These are phyloP conservation scores for Paraphoma chrysanthemicola DNA, from an alignment of 2,329 filamentous ascomycete genomes.

Conservation along the genomic window DNA sequence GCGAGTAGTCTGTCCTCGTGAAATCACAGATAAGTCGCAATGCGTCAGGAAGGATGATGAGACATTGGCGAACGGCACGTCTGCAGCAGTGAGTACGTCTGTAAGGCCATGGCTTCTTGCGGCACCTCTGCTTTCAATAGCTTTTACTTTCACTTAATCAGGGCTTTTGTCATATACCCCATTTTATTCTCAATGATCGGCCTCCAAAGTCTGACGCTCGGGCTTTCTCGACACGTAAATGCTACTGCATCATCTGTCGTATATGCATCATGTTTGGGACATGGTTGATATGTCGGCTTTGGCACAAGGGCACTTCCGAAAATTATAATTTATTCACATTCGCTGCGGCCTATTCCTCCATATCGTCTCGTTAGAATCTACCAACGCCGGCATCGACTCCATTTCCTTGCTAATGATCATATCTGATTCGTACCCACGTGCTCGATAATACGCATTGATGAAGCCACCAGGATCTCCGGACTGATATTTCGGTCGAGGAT, in stretches of 20 bases:
- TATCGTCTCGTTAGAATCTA: not conserved
- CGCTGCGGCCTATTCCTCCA: conserved; percentile 12
- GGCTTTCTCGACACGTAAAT: too few relatives aligned
- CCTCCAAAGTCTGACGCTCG: too few relatives aligned
- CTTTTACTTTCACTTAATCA: too few relatives aligned
- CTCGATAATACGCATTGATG: not conserved
- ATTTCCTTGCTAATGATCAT: not conserved
- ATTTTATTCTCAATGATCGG: too few relatives aligned
- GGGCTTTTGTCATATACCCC: too few relatives aligned
- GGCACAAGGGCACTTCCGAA: too few relatives aligned
- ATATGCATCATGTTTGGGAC: too few relatives aligned
- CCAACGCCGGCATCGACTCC: not conserved
- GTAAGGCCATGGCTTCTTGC: not conserved
- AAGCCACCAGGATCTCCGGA: not conserved
- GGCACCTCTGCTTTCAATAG: not conserved
- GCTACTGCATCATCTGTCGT: too few relatives aligned
- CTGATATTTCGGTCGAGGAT: not conserved
- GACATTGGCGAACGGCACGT: conserved; percentile 17
- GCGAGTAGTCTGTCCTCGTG: conserved; percentile 12
- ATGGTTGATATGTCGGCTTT: too few relatives aligned
- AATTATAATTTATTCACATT: too few relatives aligned
- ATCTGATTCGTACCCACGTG: not conserved
- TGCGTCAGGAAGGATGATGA: conserved; percentile 43
- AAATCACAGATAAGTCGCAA: conserved; percentile 40
- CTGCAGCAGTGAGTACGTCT: conserved; percentile 16